A percentile compares a stretch with the other conserved stretches of the same genome.
phyloP scores from a whole-genome alignment of 139 green algal genomes.

The Choricystis sp. region DNA sequence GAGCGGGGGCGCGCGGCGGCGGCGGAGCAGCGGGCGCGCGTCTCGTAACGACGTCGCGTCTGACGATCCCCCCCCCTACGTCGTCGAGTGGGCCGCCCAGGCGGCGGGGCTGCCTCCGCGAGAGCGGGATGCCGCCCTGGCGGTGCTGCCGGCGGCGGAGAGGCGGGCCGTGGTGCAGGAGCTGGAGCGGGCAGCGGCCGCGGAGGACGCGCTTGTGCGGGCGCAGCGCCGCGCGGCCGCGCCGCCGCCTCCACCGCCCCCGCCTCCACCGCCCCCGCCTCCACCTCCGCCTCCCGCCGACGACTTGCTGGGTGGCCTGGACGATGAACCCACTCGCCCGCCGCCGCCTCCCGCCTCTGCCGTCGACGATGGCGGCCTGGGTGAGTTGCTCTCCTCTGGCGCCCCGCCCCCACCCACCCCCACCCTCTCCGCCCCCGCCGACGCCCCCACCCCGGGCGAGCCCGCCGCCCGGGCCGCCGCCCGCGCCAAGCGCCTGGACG shows the following conservation, averaged over 20 bases:
- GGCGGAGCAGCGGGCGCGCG: no score
- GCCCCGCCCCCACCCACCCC: not conserved
- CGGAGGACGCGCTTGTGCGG: constrained; percentile 10
- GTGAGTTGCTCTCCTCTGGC: no score
- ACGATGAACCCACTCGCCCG: no score
- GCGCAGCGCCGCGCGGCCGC: not conserved
- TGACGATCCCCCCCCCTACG: not conserved
- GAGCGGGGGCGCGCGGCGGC: not conserved
- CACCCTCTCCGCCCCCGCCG: not conserved
- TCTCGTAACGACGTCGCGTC: not conserved
- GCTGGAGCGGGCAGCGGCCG: constrained; percentile 18
- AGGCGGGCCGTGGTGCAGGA: constrained; percentile 22
- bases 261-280: not conserved
- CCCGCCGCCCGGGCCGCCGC: constrained; percentile 16
- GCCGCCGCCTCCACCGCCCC: not conserved
- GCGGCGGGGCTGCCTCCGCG: constrained; percentile 11
- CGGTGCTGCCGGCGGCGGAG: constrained; percentile 23
- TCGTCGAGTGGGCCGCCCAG: constrained; percentile 25
- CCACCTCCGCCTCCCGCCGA: not conserved
- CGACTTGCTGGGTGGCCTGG: not conserved
- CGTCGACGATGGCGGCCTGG: not conserved
- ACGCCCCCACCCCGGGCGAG: constrained; percentile 7
- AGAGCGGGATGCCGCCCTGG: constrained; percentile 11
- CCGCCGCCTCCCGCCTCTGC: no score
- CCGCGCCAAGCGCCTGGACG: constrained; percentile 12